Evolutionary conservation across 2,329 filamentous ascomycete species (phyloP), one percentile per base, ranked within the genome.

Genomic region (Trichophaea hybrida): DNA sequence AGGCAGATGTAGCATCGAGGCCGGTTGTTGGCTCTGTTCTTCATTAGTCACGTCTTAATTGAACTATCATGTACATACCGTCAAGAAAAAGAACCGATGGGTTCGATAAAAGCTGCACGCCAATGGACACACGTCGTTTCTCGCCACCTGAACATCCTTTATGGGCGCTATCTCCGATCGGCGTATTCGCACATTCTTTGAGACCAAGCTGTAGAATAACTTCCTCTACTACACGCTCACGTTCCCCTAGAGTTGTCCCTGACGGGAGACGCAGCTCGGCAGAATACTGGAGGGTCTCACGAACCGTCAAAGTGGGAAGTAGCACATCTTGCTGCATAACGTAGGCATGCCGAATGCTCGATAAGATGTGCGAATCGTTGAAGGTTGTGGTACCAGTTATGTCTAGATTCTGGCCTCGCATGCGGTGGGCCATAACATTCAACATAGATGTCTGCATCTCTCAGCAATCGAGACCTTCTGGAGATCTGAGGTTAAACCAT

Each of bases 91-190:
- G 73, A 0, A 90, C 78, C 5, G 84, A 87, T 1, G 86, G 86
- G 68, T 89, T 90, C 4, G 84, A 81, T n/a, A 90, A 74, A 59
- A 90, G 75, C 71, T 89, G 86, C 4, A 90, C 85, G 1, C 85
- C 86, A 52, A 90, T 86, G 63, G 84, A 88, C 0, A 84, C 84
- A 35, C 86, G 75, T 62, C 86, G 76, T 74, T 88, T 89, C 70
- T 90, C 86, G 2, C 86, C 86, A 0, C 86, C 86, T 50, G 84
- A 88, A 67, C 86, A 89, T 0, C 85, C 86, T 50, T 85, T 83
- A 67, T 88, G 83, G 55, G 79, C 78, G 59, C 78, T 79, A 66
- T 82, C 84, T 0, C 86, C 86, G 56, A 90, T 85, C 6, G 82
- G 75, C 0, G 86, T 90, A 64, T 88, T 74, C 31, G 85, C 85